Evolutionary conservation across 1,284 basidiomycete genomes (phyloP), one percentile per base, ranked within the genome.

Genomic region (Ustilago tritici): DNA sequence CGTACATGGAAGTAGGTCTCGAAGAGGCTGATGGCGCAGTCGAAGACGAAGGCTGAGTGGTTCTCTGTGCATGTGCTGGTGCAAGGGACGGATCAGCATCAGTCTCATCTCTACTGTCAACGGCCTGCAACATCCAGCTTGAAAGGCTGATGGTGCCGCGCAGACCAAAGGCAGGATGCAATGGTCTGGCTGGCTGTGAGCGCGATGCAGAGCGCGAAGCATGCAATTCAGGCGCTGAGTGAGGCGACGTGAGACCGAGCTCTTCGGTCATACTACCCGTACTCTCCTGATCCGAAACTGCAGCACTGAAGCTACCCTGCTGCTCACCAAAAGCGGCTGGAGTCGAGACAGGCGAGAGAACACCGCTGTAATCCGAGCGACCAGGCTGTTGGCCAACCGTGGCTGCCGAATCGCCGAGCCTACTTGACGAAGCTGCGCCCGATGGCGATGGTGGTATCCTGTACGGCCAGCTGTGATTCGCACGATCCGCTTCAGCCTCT

Each of bases 1-100:
- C 68, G 38, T 83, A 80, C 19, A 56, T 60, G 8, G 71, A 76
- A 12, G 73, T 59, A 0, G 80, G 81, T 4, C 80, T 58, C 28
- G 81, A 82, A 14, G 80, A 76, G 28, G 76, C 55, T 36, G 64
- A 65, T 23, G 63, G 38, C 6, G 64, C 59, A 2, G 61, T 28
- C 4, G 70, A 73, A 7, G 70, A 57, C 14, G 76, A 65, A 6
- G 72, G 67, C 15, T 61, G 61, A 5, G 57, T 67, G 59, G 63
- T 70, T 15, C 62, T 63, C 17, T 66, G 65, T 11, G 34, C 53
- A 43, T 58, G 36, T 7, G 52, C 34, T 11, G 34, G 36, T 15
- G 54, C 55, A 19, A 46, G 43, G 43, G 11, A 19, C 1, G 56
- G 40, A 8, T 70, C 65, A 17, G 35, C 53, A 5, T 49, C 19